Conservation (phyloP, 2,329 filamentous ascomycete species). For the Trichocomaceae sp. region DNA sequence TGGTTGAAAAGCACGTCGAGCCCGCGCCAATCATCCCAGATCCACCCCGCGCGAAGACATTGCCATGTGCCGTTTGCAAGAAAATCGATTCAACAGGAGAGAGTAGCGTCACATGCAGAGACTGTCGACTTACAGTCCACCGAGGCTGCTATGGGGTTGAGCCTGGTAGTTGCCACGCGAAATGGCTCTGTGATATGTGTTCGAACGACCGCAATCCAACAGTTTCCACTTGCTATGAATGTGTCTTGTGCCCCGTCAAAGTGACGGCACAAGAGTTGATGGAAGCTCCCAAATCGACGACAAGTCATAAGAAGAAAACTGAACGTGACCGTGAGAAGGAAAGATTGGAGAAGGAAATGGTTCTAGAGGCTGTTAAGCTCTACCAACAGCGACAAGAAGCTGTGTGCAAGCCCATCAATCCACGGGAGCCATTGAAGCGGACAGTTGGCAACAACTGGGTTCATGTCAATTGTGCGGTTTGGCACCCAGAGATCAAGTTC, state of each 20-base stretch:
- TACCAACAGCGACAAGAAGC: slow-evolving; percentile 79
- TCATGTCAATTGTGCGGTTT: slow-evolving; percentile 87
- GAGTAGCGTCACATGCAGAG: slow-evolving; percentile 69
- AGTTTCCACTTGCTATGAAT: slow-evolving; percentile 91
- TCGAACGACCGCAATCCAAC: slow-evolving; percentile 86
- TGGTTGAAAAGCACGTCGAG: slow-evolving; percentile 49
- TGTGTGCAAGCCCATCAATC: slow-evolving; percentile 72
- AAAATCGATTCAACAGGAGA: slow-evolving; percentile 66
- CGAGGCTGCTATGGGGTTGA: slow-evolving; percentile 87
- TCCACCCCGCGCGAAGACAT: slow-evolving; percentile 66
- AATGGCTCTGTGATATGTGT: slow-evolving; percentile 97
- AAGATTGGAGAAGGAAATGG: slow-evolving; percentile 73
- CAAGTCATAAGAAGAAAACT: slow-evolving; percentile 77
- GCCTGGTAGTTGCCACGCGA: slow-evolving; percentile 54
- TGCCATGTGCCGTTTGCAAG: slow-evolving; percentile 82
- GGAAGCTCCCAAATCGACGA: slow-evolving; percentile 64
- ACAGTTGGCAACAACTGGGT: slow-evolving; percentile 98
- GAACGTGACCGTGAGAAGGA: slow-evolving; percentile 90
- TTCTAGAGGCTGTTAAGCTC: slow-evolving; percentile 69
- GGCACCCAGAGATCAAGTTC: slow-evolving; percentile 89
- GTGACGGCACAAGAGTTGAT: slow-evolving; percentile 76
- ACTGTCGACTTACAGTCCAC: slow-evolving; percentile 88
- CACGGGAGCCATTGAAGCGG: slow-evolving; percentile 84
- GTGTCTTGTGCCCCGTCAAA: slow-evolving; percentile 81
- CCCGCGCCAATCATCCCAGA: slow-evolving; percentile 63